Evolutionary conservation across 2,329 filamentous ascomycete species (phyloP).

Genomic region (Ceratocystis colombiana): DNA sequence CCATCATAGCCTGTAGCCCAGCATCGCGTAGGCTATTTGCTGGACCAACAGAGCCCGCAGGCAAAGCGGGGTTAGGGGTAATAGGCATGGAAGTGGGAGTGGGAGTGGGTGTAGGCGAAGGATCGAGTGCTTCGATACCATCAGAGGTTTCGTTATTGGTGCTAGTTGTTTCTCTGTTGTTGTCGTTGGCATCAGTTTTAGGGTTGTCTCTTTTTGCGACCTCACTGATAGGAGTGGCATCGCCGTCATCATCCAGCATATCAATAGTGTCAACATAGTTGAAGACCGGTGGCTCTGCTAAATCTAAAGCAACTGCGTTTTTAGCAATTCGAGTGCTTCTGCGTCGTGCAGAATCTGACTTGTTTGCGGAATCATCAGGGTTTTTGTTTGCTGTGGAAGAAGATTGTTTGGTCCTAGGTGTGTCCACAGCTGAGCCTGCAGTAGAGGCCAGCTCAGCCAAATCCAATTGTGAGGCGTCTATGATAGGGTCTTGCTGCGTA

Average conservation of each 20-base stretch:
- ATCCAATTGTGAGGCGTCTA: neutral
- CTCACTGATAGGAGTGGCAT: neutral
- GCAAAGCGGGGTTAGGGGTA: neutral
- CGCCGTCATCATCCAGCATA: neutral
- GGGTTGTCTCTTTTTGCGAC: neutral
- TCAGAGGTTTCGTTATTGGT: neutral
- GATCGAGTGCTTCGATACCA: neutral
- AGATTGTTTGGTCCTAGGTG: neutral
- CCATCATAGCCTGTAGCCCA: conserved; percentile 4
- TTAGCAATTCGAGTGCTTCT: conserved; percentile 6
- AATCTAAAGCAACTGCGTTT: neutral
- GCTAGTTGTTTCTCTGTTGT: neutral
- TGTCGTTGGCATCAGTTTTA: neutral
- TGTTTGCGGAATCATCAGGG: neutral
- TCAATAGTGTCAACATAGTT: neutral
- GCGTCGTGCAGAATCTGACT: neutral
- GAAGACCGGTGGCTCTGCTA: conserved; percentile 1
- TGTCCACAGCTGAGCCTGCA: neutral
- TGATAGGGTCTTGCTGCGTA: neutral
- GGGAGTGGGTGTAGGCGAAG: neutral
- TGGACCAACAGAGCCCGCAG: neutral
- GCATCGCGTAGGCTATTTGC: conserved; percentile 4
- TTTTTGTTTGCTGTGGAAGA: conserved; percentile 5
- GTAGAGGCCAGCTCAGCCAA: neutral
- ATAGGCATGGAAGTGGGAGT: neutral